Evolutionary conservation across 129 eudicot genomes (phyloP).

Genomic region (Lactuca sativa): DNA sequence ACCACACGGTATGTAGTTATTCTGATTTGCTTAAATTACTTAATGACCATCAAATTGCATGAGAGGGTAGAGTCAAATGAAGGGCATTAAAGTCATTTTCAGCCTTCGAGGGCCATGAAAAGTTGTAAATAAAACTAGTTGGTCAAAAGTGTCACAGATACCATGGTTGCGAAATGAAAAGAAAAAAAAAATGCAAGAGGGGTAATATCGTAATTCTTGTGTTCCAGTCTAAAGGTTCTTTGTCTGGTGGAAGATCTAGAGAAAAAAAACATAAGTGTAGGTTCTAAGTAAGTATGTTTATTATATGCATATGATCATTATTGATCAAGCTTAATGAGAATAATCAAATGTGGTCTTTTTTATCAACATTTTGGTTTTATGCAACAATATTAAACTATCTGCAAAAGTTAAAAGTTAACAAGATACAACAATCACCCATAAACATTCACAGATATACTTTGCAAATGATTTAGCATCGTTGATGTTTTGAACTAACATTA

Average conservation of each 20-base stretch:
- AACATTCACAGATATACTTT: no score
- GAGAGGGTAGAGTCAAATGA: neutral
- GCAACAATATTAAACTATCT: no score
- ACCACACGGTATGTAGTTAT: constrained; percentile 70
- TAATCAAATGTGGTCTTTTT: no score
- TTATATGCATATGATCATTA: no score
- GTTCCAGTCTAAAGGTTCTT: constrained; percentile 94
- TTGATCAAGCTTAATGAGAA: no score
- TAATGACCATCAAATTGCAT: neutral
- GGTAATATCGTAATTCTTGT: constrained; percentile 48
- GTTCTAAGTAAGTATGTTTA: neutral
- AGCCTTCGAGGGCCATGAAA: neutral
- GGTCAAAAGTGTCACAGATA: neutral
- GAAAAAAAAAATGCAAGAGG: neutral
- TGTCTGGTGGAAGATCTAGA: constrained; percentile 69
- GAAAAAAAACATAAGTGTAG: constrained; percentile 10
- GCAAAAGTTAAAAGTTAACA: no score
- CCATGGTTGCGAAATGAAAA: neutral
- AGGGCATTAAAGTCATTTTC: neutral
- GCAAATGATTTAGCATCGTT: no score
- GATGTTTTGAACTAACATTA: no score
- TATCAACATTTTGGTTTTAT: no score
- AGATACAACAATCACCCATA: no score
- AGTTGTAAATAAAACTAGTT: neutral
- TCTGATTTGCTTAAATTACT: constrained; percentile 5